phyloP scores from a whole-genome alignment of 805 yeast species.

The Wickerhamomyces sydowiorum region DNA sequence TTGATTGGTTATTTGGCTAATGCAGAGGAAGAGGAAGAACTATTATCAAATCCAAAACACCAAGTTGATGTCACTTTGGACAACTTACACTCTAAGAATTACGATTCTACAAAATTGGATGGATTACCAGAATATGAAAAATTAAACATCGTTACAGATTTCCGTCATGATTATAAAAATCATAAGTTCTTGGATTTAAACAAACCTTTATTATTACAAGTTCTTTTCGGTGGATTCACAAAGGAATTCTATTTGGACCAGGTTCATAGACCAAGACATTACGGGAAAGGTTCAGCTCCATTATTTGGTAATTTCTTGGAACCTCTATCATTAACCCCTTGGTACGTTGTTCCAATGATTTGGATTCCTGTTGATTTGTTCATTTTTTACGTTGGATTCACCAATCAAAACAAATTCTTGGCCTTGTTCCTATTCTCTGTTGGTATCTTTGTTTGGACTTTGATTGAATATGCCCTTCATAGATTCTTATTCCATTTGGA shows the following conservation, averaged over 20 bases:
- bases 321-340: slow-evolving; percentile 85
- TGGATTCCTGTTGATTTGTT: slow-evolving; percentile 83
- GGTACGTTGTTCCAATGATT: slow-evolving; percentile 85
- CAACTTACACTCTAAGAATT: slow-evolving; percentile 26
- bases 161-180: slow-evolving; percentile 56
- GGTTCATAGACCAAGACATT: slow-evolving; percentile 96
- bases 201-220: slow-evolving; percentile 78
- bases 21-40: slow-evolving; percentile 65
- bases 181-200: slow-evolving; percentile 85
- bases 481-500: slow-evolving; percentile 94
- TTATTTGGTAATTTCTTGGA: slow-evolving; percentile 92
- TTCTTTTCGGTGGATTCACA: slow-evolving; percentile 65
- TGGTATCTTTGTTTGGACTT: slow-evolving; percentile 92
- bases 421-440: slow-evolving; percentile 58
- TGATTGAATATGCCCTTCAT: slow-evolving; percentile 83
- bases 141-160: slow-evolving; percentile 76
- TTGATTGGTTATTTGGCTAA: slow-evolving; percentile 83
- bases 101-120: slow-evolving; percentile 51
- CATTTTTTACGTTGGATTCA: slow-evolving; percentile 54
- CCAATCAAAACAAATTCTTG: slow-evolving; percentile 35
- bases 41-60: slow-evolving; percentile 54
- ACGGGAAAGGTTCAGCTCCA: slow-evolving; percentile 95
- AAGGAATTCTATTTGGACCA: slow-evolving; percentile 93
- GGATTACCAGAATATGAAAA: slow-evolving; percentile 70
- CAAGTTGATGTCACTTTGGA: slow-evolving; percentile 53